These are phyloP conservation scores for Exophiala sp. DNA, from an alignment of 2,329 filamentous ascomycete genomes.

Conservation along the genomic window DNA sequence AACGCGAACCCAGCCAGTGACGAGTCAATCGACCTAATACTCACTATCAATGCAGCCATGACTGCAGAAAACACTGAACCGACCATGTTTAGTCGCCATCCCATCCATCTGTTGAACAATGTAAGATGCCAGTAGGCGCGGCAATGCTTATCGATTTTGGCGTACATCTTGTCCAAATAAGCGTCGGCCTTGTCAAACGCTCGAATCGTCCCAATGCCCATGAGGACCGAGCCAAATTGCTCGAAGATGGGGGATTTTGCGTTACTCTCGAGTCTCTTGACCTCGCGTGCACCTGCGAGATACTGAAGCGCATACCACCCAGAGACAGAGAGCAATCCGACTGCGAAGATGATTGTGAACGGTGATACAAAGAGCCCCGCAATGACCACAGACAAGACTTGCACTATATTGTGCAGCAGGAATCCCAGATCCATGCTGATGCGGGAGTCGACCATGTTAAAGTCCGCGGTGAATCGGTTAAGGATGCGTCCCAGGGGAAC, in stretches of 20 bases:
- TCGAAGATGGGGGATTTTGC: conserved; percentile 78
- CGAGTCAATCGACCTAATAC: conserved; percentile 60
- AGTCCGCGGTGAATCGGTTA: conserved; percentile 76
- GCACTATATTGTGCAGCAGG: conserved; percentile 58
- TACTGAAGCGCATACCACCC: conserved; percentile 60
- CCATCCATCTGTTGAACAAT: conserved; percentile 75
- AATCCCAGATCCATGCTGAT: conserved; percentile 63
- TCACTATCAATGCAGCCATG: conserved; percentile 63
- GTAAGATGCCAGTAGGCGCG: conserved; percentile 65
- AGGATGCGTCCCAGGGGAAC: conserved; percentile 72
- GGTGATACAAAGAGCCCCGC: conserved; percentile 67
- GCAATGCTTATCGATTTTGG: conserved; percentile 64
- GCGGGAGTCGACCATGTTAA: conserved; percentile 67
- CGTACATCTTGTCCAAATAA: conserved; percentile 68
- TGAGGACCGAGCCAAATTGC: conserved; percentile 69
- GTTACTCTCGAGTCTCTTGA: conserved; percentile 73
- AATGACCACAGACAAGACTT: conserved; percentile 62
- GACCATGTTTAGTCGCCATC: conserved; percentile 66
- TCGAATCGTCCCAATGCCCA: conserved; percentile 71
- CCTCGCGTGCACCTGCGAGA: conserved; percentile 67
- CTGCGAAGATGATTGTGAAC: conserved; percentile 61
- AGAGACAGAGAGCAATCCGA: conserved; percentile 56
- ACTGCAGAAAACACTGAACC: conserved; percentile 66
- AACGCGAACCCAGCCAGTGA: conserved; percentile 72
- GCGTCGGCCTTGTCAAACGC: conserved; percentile 66